Conservation (phyloP, 2,329 filamentous ascomycete species). For the Fusarium sororula region DNA sequence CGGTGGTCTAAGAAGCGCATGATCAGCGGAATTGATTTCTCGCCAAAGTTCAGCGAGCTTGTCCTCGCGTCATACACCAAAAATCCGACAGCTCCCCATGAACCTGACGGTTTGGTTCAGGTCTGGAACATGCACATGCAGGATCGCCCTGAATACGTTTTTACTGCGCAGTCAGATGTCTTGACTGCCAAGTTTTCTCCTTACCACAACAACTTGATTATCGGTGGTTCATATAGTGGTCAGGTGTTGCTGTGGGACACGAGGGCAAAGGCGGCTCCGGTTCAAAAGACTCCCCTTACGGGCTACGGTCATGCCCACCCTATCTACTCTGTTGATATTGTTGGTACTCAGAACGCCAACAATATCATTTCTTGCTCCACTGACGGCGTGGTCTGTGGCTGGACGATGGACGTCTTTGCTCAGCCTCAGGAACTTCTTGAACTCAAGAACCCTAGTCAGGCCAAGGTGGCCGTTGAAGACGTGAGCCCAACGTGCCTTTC, state of each 20-base stretch:
- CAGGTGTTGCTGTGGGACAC: constrained; percentile 98
- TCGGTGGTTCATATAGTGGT: constrained; percentile 95
- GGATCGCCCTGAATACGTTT: constrained; percentile 93
- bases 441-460: constrained; percentile 83
- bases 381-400: constrained; percentile 94
- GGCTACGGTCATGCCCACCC: constrained; percentile 96
- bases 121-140: constrained; percentile 98
- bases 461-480: constrained; percentile 83
- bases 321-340: constrained; percentile 93
- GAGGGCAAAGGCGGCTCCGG: constrained; percentile 84
- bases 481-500: constrained; percentile 93
- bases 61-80: constrained; percentile 96
- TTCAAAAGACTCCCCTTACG: constrained; percentile 95
- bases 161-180: constrained; percentile 95
- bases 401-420: constrained; percentile 97
- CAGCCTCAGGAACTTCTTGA: constrained; percentile 95
- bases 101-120: constrained; percentile 91
- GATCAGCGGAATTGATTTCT: constrained; percentile 95
- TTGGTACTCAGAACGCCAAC: constrained; percentile 98
- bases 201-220: constrained; percentile 94
- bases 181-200: constrained; percentile 97
- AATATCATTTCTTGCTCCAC: constrained; percentile 98
- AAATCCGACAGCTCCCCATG: constrained; percentile 92
- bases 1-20: constrained; percentile 98
- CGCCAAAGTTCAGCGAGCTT: constrained; percentile 92